phyloP scores from a whole-genome alignment of 2,329 filamentous ascomycete species.

The Peltaster fructicola region DNA sequence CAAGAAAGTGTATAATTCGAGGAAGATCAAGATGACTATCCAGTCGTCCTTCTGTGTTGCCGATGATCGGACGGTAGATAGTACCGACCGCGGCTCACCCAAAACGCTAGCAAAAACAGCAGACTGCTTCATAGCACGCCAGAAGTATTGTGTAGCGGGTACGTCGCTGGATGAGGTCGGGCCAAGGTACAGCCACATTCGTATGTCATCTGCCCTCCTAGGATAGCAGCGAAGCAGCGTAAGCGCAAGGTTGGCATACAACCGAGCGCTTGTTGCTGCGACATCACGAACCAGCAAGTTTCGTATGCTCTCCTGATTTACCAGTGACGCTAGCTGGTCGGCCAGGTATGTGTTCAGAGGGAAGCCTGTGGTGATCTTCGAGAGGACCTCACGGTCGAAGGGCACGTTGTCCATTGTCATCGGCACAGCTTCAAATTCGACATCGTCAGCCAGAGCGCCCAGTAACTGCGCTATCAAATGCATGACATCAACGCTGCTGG shows the following conservation, averaged over 20 bases:
- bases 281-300: constrained; percentile 16
- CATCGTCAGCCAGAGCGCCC: constrained; percentile 37
- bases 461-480: constrained; percentile 37
- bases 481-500: constrained; percentile 28
- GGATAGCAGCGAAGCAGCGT: constrained; percentile 78
- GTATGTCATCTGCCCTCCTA: constrained; percentile 63
- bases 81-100: constrained; percentile 38
- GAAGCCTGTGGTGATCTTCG: constrained; percentile 10
- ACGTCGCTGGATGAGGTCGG: constrained; percentile 28
- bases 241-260: constrained; percentile 71
- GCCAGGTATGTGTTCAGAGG: constrained; percentile 36
- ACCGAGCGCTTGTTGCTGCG: constrained; percentile 42
- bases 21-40: constrained; percentile 73
- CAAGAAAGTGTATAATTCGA: constrained; percentile 88
- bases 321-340: constrained; percentile 49
- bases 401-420: constrained; percentile 16
- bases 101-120: constrained; percentile 39
- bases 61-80: constrained; percentile 34
- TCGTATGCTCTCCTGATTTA: constrained; percentile 59
- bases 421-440: constrained; percentile 31
- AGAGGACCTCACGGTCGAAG: constrained; percentile 30
- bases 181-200: constrained; percentile 82
- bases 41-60: constrained; percentile 46
- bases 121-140: constrained; percentile 47
- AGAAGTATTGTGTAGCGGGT: constrained; percentile 69